Conservation (phyloP, 2,329 filamentous ascomycete species). For the Sphaerulina vaccinii region DNA sequence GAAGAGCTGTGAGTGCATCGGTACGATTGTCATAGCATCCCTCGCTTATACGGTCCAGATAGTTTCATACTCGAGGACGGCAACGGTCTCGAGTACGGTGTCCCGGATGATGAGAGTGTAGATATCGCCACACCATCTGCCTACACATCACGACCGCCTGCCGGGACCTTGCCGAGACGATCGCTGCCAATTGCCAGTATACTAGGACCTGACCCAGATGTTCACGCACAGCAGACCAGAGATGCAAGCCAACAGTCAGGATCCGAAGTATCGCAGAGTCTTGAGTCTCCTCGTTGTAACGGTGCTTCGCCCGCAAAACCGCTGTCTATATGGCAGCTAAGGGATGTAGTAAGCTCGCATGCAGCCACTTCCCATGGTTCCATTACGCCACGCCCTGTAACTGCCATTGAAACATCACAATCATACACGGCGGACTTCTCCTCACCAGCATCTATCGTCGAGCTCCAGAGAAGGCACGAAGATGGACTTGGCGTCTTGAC, state of each 20-base stretch:
- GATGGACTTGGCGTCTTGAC: slow-evolving; percentile 9
- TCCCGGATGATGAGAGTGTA: slow-evolving; percentile 21
- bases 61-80: slow-evolving; percentile 28
- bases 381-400: slow-evolving; percentile 1
- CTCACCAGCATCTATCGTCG: slow-evolving; percentile 24
- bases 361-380: background rate
- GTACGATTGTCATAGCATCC: background rate
- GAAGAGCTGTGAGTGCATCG: slow-evolving; percentile 16
- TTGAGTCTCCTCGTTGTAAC: no score
- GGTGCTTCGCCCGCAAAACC: no score
- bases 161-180: slow-evolving; percentile 8
- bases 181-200: slow-evolving; percentile 13
- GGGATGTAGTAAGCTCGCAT: no score
- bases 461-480: slow-evolving; percentile 23
- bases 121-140: background rate
- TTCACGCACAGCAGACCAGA: background rate
- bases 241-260: background rate
- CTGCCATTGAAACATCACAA: background rate
- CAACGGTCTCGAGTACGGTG: slow-evolving; percentile 23
- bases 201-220: no score
- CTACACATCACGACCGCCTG: slow-evolving; percentile 1
- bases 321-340: no score
- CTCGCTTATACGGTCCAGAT: slow-evolving; percentile 2
- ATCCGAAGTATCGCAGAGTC: no score
- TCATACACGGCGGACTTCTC: slow-evolving; percentile 12